phyloP scores from a whole-genome alignment of 2,329 filamentous ascomycete genomes.

The Aplosporella prunicola region DNA sequence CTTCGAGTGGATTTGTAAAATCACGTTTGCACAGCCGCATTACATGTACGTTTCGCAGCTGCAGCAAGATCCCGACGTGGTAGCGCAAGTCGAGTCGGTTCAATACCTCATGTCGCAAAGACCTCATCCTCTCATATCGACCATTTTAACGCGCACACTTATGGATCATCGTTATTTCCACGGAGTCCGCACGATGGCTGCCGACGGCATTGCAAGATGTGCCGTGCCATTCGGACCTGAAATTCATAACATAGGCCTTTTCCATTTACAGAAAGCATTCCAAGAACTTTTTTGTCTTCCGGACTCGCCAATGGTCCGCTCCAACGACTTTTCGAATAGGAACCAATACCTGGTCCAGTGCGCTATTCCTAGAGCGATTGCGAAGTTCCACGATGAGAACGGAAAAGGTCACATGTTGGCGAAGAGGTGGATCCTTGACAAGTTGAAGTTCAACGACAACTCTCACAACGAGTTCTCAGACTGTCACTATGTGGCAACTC shows the following conservation, averaged over 20 bases:
- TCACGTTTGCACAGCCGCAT: constrained; percentile 71
- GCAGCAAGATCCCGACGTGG: constrained; percentile 92
- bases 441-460: constrained; percentile 91
- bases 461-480: constrained; percentile 83
- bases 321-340: constrained; percentile 87
- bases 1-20: constrained; percentile 92
- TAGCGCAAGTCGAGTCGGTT: constrained; percentile 71
- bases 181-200: constrained; percentile 80
- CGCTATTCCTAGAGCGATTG: constrained; percentile 71
- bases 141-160: constrained; percentile 78
- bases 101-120: constrained; percentile 60
- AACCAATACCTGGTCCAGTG: constrained; percentile 76
- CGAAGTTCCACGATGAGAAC: constrained; percentile 62
- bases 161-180: constrained; percentile 91
- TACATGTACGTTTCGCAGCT: constrained; percentile 99
- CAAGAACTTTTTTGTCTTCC: constrained; percentile 80
- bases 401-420: constrained; percentile 71
- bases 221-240: constrained; percentile 49
- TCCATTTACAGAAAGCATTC: constrained; percentile 77
- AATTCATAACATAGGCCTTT: constrained; percentile 66
- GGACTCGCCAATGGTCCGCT: constrained; percentile 65
- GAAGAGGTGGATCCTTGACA: constrained; percentile 76
- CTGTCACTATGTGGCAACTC: constrained; percentile 72
- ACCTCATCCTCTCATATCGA: constrained; percentile 73
- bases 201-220: constrained; percentile 66